Conservation (phyloP, 768 basidiomycete genomes). For the Tricholomella constricta region DNA sequence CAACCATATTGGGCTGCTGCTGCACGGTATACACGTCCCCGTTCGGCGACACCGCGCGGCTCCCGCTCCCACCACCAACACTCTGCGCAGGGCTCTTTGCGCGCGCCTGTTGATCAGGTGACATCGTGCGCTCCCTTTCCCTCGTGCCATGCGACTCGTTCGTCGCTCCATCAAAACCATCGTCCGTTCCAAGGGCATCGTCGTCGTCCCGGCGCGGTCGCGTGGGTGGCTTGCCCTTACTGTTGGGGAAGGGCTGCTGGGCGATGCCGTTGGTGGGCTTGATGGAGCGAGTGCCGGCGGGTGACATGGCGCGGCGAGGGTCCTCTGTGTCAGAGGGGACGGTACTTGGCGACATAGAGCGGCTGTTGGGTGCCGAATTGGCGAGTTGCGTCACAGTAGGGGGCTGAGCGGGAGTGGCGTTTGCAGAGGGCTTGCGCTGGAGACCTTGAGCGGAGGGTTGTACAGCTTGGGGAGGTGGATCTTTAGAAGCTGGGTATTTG, state of each 20-base stretch:
- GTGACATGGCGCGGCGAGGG: constrained; percentile 67
- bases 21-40: constrained; percentile 27
- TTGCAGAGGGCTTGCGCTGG: constrained; percentile 48
- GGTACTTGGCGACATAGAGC: constrained; percentile 68
- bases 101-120: constrained; percentile 52
- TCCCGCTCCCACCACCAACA: constrained; percentile 47
- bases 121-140: constrained; percentile 53
- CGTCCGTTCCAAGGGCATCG: constrained; percentile 46
- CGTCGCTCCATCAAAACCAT: constrained; percentile 51
- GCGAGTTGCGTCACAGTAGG: constrained; percentile 25
- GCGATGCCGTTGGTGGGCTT: constrained; percentile 48
- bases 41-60: constrained; percentile 64
- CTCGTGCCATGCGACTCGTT: constrained; percentile 40
- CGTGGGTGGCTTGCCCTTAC: constrained; percentile 53
- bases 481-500: constrained; percentile 25
- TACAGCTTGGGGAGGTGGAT: constrained; percentile 19
- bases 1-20: constrained; percentile 54
- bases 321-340: constrained; percentile 54
- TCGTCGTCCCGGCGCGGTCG: constrained; percentile 53
- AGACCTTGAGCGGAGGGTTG: constrained; percentile 16
- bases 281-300: constrained; percentile 47
- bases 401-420: constrained; percentile 35
- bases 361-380: constrained; percentile 36
- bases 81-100: constrained; percentile 62
- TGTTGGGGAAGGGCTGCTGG: constrained; percentile 39